Evolutionary conservation across 2,329 filamentous ascomycete species (phyloP).

Genomic region (Pyrenochaeta sp.): DNA sequence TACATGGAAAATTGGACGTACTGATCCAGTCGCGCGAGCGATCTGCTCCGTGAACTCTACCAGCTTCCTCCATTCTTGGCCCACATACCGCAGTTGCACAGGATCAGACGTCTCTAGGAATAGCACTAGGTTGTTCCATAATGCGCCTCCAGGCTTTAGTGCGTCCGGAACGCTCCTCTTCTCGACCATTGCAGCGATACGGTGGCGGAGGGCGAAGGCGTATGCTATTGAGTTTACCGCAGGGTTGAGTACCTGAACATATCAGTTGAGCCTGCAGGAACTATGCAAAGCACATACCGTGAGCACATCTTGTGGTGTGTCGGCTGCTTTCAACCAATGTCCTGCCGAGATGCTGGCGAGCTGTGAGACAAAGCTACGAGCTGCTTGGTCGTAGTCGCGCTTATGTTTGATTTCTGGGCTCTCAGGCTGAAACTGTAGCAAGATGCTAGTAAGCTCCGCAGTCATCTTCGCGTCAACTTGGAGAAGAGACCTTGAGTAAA

Average conservation of each 20-base stretch:
- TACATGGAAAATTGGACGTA: conserved; percentile 26
- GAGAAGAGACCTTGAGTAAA: conserved; percentile 10
- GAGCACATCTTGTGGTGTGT: conserved; percentile 53
- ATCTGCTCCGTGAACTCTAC: conserved; percentile 52
- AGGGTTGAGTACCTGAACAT: conserved; percentile 60
- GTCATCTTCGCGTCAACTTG: conserved; percentile 32
- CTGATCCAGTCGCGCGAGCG: conserved; percentile 40
- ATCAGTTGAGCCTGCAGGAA: conserved; percentile 14
- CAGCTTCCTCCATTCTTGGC: conserved; percentile 56
- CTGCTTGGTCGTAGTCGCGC: conserved; percentile 51
- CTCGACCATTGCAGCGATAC: conserved; percentile 52
- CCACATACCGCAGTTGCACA: conserved; percentile 63
- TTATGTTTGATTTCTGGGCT: conserved; percentile 40
- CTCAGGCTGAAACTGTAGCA: conserved; percentile 49
- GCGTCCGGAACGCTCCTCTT: conserved; percentile 50
- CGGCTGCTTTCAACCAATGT: conserved; percentile 46
- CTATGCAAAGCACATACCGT: conserved; percentile 31
- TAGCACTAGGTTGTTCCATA: conserved; percentile 60
- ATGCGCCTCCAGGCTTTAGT: conserved; percentile 53
- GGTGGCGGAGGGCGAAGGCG: conserved; percentile 61
- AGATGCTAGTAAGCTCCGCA: conserved; percentile 35
- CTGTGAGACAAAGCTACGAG: conserved; percentile 45
- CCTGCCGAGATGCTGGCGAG: conserved; percentile 44
- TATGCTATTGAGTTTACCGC: conserved; percentile 67
- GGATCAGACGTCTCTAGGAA: conserved; percentile 62